Evolutionary conservation across 2,329 filamentous ascomycete species (phyloP), one percentile per base, ranked within the genome.

Genomic region (Colletotrichum sp.): DNA sequence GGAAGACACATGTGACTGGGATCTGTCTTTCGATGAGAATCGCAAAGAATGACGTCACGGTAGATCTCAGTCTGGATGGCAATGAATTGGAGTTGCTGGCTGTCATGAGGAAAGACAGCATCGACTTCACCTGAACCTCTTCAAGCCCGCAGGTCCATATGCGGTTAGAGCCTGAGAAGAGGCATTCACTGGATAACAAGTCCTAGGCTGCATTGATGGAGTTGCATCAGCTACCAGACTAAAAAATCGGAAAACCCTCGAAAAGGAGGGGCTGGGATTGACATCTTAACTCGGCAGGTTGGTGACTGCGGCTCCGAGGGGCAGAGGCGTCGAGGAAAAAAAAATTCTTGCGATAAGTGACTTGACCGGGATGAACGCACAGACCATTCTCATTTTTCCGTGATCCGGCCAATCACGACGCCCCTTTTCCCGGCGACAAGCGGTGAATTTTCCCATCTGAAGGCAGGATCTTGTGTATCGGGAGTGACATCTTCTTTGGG

Each of bases 381-480:
- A 7, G 73, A 62, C 38, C 73, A 64, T 21, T 24, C 52, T 30
- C 9, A 30, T 52, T 73, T 73, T 65, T 52, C 24, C 36, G 12
- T 18, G 1, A 1, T 65, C 9, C 16, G 34, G 21, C 62, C 62
- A 65, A 65, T 65, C 62, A 65, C 14, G 26, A 16, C 36, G 38
- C 38, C 18, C 21, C 30, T 32, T 24, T 72, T 63, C n/a, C 30
- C n/a, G 78, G 71, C 43, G 71, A 74, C 68, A 61, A 56, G 56
- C 32, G 77, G 38, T 64, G 56, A 38, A 34, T 0, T 78, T 87
- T 85, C 86, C 85, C 86, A 86, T 77, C 71, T 59, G n/a, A 18
- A 67, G 59, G 30, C 58, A 62, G 62, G 52, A 72, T 72, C 73
- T 85, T 86, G 84, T 86, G 84, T 85, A 86, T 86, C 84, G 79